Conservation (phyloP, 1,284 basidiomycete species). For the Sporisorium exsertum region DNA sequence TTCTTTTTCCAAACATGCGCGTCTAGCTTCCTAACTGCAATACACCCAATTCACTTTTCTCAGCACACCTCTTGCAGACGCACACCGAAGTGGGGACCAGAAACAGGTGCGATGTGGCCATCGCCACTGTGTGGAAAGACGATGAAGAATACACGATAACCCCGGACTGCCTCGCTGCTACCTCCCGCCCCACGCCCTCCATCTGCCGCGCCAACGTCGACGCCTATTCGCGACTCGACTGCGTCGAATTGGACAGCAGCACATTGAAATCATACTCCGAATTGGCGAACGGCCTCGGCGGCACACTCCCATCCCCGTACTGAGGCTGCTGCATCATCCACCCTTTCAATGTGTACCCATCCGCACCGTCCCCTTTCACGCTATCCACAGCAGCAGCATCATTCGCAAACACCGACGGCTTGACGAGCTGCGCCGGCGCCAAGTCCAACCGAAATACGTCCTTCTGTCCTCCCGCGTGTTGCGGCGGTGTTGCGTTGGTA, state of each 20-base stretch:
- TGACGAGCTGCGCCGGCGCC: background rate
- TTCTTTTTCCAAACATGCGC: too few relatives aligned
- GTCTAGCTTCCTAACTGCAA: background rate
- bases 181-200: too few relatives aligned
- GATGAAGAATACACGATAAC: too few relatives aligned
- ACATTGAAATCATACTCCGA: constrained; percentile 29
- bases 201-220: background rate
- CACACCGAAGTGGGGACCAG: too few relatives aligned
- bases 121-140: too few relatives aligned
- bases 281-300: constrained; percentile 12
- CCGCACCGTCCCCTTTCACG: background rate
- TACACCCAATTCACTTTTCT: background rate
- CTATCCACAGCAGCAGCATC: background rate
- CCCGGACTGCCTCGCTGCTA: too few relatives aligned
- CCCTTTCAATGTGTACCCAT: background rate
- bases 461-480: background rate
- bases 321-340: background rate
- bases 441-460: constrained; percentile 1
- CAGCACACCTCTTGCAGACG: background rate
- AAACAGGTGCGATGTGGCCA: too few relatives aligned
- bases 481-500: background rate
- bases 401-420: constrained; percentile 13
- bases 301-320: background rate
- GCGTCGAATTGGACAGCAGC: constrained; percentile 21
- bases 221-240: background rate